phyloP scores from a whole-genome alignment of 2,329 filamentous ascomycete genomes.

The Chrysoporthe cubensis region DNA sequence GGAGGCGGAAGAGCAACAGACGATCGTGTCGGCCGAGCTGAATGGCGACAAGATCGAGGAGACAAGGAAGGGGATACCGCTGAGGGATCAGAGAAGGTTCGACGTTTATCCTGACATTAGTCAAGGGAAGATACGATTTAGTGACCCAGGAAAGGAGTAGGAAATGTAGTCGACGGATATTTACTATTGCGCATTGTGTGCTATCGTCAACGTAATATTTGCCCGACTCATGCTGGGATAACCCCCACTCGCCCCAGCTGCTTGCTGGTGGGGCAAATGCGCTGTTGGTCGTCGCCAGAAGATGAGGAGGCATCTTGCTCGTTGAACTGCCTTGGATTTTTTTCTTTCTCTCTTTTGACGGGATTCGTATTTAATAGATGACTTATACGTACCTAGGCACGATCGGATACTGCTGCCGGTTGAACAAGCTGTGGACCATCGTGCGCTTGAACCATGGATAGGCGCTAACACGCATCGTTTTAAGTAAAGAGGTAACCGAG shows the following conservation, averaged over 20 bases:
- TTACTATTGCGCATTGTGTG: not conserved
- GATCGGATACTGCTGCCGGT: not conserved
- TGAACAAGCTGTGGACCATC: not conserved
- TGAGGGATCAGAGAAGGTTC: slow-evolving; percentile 84
- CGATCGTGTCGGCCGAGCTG: slow-evolving; percentile 75
- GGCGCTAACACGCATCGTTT: not conserved
- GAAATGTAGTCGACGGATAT: not conserved
- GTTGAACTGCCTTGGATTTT: not conserved
- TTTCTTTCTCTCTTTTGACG: too few species aligned
- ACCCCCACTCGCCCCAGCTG: not conserved
- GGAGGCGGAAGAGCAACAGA: slow-evolving; percentile 79
- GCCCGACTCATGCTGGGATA: not conserved
- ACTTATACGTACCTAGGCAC: not conserved
- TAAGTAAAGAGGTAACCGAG: not conserved
- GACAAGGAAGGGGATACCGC: slow-evolving; percentile 80
- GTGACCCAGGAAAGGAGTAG: slow-evolving; percentile 22
- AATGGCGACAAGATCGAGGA: slow-evolving; percentile 70
- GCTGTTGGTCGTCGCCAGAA: not conserved
- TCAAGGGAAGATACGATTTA: slow-evolving; percentile 49
- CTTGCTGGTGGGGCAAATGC: not conserved
- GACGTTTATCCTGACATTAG: slow-evolving; percentile 95
- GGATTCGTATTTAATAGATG: not conserved
- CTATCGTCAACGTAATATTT: not conserved
- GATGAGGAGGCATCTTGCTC: not conserved
- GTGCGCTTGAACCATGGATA: not conserved